phyloP scores from a whole-genome alignment of 1,284 basidiomycete genomes.

The Rhodotorula glutinis region DNA sequence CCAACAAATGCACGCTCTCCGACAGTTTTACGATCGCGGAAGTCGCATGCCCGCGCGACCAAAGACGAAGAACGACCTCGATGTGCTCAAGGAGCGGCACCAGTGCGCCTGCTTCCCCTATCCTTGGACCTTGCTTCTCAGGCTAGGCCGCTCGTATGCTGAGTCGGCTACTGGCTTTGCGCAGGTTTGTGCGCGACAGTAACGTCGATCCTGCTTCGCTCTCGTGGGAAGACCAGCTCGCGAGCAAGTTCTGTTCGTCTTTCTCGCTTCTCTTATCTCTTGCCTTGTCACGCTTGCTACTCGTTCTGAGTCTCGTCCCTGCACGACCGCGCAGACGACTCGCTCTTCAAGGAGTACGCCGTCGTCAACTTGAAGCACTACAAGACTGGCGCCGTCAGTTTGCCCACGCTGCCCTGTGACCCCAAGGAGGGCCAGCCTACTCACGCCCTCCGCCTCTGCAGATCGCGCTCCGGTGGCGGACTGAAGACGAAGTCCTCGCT shows the following conservation, averaged over 20 bases:
- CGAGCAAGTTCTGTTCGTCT: constrained; percentile 76
- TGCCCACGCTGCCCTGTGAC: neutral
- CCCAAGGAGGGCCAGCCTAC: no score
- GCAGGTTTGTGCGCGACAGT: constrained; percentile 75
- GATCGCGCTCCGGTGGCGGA: constrained; percentile 87
- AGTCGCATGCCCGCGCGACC: constrained; percentile 12
- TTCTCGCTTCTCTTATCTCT: constrained; percentile 56
- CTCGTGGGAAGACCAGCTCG: constrained; percentile 56
- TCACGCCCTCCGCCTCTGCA: constrained; percentile 44
- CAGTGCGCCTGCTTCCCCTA: constrained; percentile 42
- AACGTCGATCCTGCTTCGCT: constrained; percentile 48
- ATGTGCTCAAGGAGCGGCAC: constrained; percentile 53
- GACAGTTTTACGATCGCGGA: constrained; percentile 7
- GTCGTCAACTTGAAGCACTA: constrained; percentile 93
- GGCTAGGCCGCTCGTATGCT: neutral
- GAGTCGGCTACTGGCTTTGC: no score
- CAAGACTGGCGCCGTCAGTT: constrained; percentile 74
- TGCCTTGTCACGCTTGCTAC: neutral
- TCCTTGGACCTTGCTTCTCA: neutral
- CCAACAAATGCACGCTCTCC: constrained; percentile 10
- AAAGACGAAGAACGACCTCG: constrained; percentile 49
- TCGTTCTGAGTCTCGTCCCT: no score
- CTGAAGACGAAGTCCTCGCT: constrained; percentile 78
- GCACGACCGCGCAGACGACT: neutral
- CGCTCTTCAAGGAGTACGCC: constrained; percentile 63